Evolutionary conservation across 73 alveolate genomes (phyloP).

Genomic region (Tetrahymena thermophila): DNA sequence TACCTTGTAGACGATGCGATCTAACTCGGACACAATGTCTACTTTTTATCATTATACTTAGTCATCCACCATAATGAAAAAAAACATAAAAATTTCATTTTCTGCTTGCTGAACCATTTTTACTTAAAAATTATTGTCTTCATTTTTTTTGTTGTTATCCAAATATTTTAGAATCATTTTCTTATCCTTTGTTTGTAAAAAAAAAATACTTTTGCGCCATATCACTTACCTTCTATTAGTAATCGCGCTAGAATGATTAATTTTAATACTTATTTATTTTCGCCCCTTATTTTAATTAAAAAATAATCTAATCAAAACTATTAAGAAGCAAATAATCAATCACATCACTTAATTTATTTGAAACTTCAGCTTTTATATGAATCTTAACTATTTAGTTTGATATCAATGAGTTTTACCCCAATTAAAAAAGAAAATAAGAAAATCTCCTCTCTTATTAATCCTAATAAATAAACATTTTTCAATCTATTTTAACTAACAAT

Average conservation of each 20-base stretch:
- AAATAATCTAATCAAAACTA: not conserved
- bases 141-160: not conserved
- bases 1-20: not conserved
- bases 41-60: not conserved
- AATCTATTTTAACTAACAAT: not conserved
- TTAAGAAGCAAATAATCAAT: not conserved
- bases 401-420: not conserved
- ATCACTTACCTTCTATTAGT: not conserved
- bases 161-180: not conserved
- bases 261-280: not conserved
- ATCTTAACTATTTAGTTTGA: not conserved
- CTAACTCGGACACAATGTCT: not conserved
- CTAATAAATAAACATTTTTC: not conserved
- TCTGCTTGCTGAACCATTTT: not conserved
- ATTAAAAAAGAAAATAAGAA: too few species aligned
- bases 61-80: not conserved
- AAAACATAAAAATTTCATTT: not conserved
- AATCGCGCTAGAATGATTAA: conserved; percentile 2
- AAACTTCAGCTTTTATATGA: not conserved
- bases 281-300: not conserved
- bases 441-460: not conserved
- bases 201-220: not conserved
- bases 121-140: not conserved
- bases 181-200: not conserved
- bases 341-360: not conserved